Percentiles rank a stretch among this genome's conserved stretches.
Conservation (phyloP, 2,329 filamentous ascomycete species). For the Rachicladosporium sp. region DNA sequence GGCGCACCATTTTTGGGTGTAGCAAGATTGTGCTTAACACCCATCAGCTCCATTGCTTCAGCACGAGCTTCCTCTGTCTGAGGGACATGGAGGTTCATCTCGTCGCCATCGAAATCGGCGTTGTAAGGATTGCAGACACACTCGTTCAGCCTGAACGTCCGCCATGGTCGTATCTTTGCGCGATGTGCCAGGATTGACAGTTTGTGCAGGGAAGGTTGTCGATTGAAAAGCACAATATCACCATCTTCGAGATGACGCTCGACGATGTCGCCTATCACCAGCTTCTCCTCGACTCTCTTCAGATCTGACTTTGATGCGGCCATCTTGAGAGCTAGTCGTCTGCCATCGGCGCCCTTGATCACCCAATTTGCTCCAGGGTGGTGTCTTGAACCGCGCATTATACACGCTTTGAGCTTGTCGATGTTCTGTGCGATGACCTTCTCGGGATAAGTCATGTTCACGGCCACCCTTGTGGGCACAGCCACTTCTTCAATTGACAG, state of each 20-base stretch:
- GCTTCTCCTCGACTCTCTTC: conserved; percentile 56
- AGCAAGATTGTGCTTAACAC: conserved; percentile 88
- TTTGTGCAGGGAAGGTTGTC: conserved; percentile 94
- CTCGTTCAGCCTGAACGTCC: conserved; percentile 92
- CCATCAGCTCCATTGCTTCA: conserved; percentile 93
- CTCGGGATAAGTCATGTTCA: conserved; percentile 92
- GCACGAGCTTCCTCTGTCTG: conserved; percentile 94
- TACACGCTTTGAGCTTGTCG: conserved; percentile 60
- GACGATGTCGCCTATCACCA: conserved; percentile 76
- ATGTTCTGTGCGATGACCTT: conserved; percentile 75
- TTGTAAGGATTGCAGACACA: conserved; percentile 98
- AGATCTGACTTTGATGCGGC: conserved; percentile 39
- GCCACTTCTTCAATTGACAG: conserved; percentile 87
- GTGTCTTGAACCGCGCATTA: conserved; percentile 61
- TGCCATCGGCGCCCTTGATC: conserved; percentile 56
- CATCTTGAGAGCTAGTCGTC: conserved; percentile 59
- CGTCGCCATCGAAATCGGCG: conserved; percentile 96
- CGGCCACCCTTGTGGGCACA: conserved; percentile 81
- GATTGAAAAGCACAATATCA: conserved; percentile 94
- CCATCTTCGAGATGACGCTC: conserved; percentile 91
- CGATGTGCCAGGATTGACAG: conserved; percentile 96
- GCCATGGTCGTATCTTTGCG: conserved; percentile 85
- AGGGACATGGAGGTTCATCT: conserved; percentile 97
- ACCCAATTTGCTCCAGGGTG: conserved; percentile 86
- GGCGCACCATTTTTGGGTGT: conserved; percentile 97